phyloP scores from a whole-genome alignment of 306 rosid genomes.

The Erythrophleum fordii region DNA sequence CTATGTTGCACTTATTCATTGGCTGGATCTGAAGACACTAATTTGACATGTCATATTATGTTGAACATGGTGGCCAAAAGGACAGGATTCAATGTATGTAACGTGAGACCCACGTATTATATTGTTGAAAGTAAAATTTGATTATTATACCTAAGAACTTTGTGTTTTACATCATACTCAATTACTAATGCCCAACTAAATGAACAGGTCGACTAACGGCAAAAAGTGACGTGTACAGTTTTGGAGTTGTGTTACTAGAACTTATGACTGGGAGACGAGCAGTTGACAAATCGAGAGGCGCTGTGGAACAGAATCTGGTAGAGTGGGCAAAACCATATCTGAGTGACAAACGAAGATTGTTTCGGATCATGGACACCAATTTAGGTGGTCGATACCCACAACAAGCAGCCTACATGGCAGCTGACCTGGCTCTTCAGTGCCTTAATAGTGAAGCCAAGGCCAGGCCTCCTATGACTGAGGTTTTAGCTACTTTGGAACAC shows the following conservation, averaged over 20 bases:
- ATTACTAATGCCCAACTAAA: neutral
- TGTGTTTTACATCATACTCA: neutral
- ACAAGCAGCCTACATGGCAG: constrained; percentile 79
- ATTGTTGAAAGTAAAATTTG: neutral
- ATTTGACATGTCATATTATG: no score
- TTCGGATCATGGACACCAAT: constrained; percentile 92
- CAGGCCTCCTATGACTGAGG: constrained; percentile 84
- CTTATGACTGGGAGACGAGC: constrained; percentile 84
- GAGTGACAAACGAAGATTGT: constrained; percentile 70
- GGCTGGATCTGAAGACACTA: no score
- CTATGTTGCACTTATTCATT: no score
- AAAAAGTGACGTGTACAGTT: constrained; percentile 92
- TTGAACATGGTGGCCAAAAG: no score
- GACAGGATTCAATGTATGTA: neutral
- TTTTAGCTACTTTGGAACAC: constrained; percentile 68
- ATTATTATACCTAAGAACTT: no score
- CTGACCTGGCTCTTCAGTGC: constrained; percentile 78
- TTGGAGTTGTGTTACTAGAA: constrained; percentile 90
- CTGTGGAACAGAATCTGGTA: constrained; percentile 76
- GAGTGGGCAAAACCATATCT: constrained; percentile 91
- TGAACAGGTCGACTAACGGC: constrained; percentile 82
- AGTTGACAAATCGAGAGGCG: constrained; percentile 65
- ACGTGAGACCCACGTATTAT: neutral
- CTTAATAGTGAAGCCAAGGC: constrained; percentile 71
- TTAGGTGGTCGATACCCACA: constrained; percentile 90